Conservation (phyloP, 257 asterid species). For the Solanum raphanifolium region DNA sequence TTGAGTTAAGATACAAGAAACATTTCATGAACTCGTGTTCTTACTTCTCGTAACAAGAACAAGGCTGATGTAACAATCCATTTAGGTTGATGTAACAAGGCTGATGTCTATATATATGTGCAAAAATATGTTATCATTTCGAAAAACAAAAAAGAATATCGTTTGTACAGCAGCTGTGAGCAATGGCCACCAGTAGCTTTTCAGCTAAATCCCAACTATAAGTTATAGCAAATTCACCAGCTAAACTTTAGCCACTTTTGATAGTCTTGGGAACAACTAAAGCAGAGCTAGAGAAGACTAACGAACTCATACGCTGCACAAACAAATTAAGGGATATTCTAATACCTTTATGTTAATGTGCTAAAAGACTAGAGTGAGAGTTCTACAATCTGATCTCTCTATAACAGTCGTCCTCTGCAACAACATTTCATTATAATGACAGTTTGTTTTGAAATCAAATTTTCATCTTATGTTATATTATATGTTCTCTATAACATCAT, state of each 20-base stretch:
- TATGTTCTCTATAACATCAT: neutral
- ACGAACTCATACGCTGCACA: neutral
- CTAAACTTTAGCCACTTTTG: neutral
- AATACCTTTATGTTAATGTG: neutral
- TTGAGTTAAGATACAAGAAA: neutral
- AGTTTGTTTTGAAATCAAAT: neutral
- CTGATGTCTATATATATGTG: neutral
- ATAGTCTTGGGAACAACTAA: neutral
- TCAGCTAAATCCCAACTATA: neutral
- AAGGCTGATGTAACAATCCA: neutral
- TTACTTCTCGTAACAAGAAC: neutral
- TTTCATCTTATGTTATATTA: neutral
- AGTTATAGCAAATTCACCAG: neutral
- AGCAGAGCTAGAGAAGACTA: neutral
- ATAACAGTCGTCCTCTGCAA: neutral
- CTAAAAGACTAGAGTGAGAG: neutral
- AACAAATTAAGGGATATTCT: neutral
- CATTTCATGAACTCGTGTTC: neutral
- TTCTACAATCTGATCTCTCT: neutral
- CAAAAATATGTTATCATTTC: too few relatives aligned
- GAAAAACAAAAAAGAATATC: neutral
- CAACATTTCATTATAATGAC: neutral
- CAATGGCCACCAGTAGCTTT: neutral
- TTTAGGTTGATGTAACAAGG: neutral
- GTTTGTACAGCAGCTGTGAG: neutral